Evolutionary conservation across 805 yeast species (phyloP), one percentile per base, ranked within the genome.

Genomic region (Ogataea populi-albae): DNA sequence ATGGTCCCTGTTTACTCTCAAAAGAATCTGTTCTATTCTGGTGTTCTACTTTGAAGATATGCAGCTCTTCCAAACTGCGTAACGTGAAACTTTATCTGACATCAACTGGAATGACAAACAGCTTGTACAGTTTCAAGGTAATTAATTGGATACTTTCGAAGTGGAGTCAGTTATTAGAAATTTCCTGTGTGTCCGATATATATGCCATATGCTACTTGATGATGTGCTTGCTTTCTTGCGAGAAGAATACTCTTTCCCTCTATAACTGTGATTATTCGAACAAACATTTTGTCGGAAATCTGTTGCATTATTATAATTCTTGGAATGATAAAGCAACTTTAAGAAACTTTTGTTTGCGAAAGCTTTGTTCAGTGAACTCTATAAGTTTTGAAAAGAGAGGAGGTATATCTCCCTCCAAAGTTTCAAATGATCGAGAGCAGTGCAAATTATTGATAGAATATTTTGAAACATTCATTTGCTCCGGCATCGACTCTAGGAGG

Each of bases 1-100:
- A 72, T 52, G 91, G 91, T 0, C 91, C 93, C 2, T 50, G 58
- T 1, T 17, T 43, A 1, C 34, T 79, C 1, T 64, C 69, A 30
- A 60, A 69, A 27, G 75, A 69, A 31, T 61, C 82, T 3, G 57
- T 76, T 19, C 44, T 52, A 10, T 75, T 81, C 43, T 82, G 89
- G 89, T 56, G 64, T 34, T 45, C 64, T 1, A 43, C 73, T 3
- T 54, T 66, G 11, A 51, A 53, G 3, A 49, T 71, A 7, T 63
- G 72, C 12, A 59, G 57, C 22, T 52, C 51, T 2, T 54, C 64
- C 14, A 61, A 59, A 15, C 50, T 65, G 4, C 52, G 52, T 3
- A 50, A 52, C 7, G 52, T 55, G 2, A 56, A 52, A n/a, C 41
- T 59, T 1, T 37, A 59, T 8, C 46, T 50, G 1, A 12, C 47